phyloP scores from a whole-genome alignment of 2,329 filamentous ascomycete species.

The Zymoseptoria pseudotritici region DNA sequence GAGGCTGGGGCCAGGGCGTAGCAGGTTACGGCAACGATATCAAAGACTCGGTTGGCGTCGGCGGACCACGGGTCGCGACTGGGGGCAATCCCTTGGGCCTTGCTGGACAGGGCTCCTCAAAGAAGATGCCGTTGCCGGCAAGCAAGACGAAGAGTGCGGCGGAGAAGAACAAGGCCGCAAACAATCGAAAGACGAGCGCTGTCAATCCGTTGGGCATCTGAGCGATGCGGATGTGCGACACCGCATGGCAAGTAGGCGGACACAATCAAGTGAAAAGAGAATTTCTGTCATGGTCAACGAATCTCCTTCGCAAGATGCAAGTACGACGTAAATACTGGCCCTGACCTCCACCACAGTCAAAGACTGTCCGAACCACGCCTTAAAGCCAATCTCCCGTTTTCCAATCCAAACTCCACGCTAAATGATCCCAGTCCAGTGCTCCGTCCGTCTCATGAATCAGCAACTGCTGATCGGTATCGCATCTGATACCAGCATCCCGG shows the following conservation, averaged over 20 bases:
- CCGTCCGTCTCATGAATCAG: constrained; percentile 1
- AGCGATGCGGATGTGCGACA: neutral
- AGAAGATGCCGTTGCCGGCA: constrained; percentile 8
- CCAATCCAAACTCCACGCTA: constrained; percentile 1
- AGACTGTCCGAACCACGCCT: neutral
- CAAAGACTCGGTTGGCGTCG: constrained; percentile 41
- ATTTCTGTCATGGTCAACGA: neutral
- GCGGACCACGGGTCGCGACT: constrained; percentile 37
- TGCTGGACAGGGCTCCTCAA: constrained; percentile 19
- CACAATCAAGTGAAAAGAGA: neutral
- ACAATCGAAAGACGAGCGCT: constrained; percentile 26
- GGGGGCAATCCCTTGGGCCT: constrained; percentile 42
- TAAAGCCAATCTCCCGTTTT: neutral
- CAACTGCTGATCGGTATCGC: constrained; percentile 12
- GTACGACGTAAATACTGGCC: neutral
- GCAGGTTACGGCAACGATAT: constrained; percentile 44
- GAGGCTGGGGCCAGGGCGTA: constrained; percentile 42
- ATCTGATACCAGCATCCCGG: constrained; percentile 1
- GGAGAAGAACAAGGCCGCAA: constrained; percentile 4
- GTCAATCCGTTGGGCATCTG: constrained; percentile 38
- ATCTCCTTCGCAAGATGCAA: neutral
- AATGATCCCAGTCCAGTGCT: constrained; percentile 4
- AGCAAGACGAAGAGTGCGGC: constrained; percentile 20
- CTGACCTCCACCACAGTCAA: neutral
- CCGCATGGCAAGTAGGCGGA: neutral